Percentiles rank a stretch among this genome's conserved stretches.
Evolutionary conservation across 1,284 basidiomycete species (phyloP).

Genomic region (Rhodotorula sp.): DNA sequence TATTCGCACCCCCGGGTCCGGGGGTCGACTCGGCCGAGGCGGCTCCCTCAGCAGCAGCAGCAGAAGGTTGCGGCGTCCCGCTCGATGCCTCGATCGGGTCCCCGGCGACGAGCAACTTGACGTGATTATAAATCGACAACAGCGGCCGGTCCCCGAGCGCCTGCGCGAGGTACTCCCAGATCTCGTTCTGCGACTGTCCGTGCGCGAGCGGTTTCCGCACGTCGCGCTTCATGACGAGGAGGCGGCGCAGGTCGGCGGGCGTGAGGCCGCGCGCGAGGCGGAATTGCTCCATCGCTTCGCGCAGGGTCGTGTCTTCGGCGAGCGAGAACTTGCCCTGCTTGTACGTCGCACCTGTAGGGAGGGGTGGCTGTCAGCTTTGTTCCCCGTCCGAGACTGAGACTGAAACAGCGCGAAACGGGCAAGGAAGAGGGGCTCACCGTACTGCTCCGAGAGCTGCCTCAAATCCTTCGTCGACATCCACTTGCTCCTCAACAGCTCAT

Average conservation of each 20-base stretch:
- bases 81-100: conserved; percentile 43
- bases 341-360: conserved; percentile 50
- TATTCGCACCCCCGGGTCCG: not conserved
- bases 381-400: no score
- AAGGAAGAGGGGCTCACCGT: conserved; percentile 14
- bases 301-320: conserved; percentile 66
- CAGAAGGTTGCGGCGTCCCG: conserved; percentile 49
- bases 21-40: not conserved
- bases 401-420: not conserved
- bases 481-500: conserved; percentile 17
- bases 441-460: conserved; percentile 10
- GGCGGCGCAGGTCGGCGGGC: conserved; percentile 59
- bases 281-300: conserved; percentile 64
- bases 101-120: conserved; percentile 65
- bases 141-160: conserved; percentile 71
- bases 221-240: conserved; percentile 66
- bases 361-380: no score
- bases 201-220: not conserved
- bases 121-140: conserved; percentile 75
- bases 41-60: conserved; percentile 56
- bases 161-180: conserved; percentile 72
- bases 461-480: conserved; percentile 25
- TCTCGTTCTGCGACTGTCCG: conserved; percentile 50
- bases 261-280: conserved; percentile 56
- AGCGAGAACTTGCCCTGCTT: conserved; percentile 80